Conservation (phyloP, 495 filamentous ascomycete species). For the Penicillium manginii region DNA sequence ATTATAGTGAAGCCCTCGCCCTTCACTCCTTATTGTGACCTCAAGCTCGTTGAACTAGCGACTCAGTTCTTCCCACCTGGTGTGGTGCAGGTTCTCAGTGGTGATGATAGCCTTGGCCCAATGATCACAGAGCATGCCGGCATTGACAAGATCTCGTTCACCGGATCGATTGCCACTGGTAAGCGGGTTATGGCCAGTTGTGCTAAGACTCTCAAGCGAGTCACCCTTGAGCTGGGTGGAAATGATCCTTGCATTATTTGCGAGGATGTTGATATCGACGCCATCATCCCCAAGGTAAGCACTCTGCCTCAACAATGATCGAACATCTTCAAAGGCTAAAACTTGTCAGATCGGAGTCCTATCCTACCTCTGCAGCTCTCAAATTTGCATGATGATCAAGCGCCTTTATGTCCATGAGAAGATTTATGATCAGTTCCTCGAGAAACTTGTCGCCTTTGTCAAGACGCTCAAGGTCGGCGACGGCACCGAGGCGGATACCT, state of each 20-base stretch:
- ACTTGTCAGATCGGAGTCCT: constrained; percentile 26
- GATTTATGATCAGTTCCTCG: constrained; percentile 66
- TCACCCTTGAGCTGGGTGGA: constrained; percentile 65
- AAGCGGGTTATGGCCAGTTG: constrained; percentile 63
- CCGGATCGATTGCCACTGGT: constrained; percentile 65
- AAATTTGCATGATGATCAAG: constrained; percentile 64
- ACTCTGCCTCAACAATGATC: background rate
- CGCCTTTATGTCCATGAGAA: constrained; percentile 70
- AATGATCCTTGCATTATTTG: constrained; percentile 71
- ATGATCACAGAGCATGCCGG: constrained; percentile 58
- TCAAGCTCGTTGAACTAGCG: constrained; percentile 67
- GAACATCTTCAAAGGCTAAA: background rate
- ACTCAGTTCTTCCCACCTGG: constrained; percentile 64
- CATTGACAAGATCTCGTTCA: constrained; percentile 71
- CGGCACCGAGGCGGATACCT: constrained; percentile 42
- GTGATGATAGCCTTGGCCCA: constrained; percentile 66
- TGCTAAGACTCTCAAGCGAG: constrained; percentile 64
- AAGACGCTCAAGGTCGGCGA: constrained; percentile 53
- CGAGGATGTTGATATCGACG: constrained; percentile 66
- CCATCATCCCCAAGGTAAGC: constrained; percentile 56
- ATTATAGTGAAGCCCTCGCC: constrained; percentile 66
- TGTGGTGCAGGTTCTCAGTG: constrained; percentile 67
- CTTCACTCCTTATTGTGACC: constrained; percentile 67
- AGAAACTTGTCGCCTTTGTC: constrained; percentile 57
- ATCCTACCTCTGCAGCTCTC: constrained; percentile 60